Evolutionary conservation across 495 filamentous ascomycete genomes (phyloP), one percentile per base, ranked within the genome.

Genomic region (Talaromyces proteolyticus): DNA sequence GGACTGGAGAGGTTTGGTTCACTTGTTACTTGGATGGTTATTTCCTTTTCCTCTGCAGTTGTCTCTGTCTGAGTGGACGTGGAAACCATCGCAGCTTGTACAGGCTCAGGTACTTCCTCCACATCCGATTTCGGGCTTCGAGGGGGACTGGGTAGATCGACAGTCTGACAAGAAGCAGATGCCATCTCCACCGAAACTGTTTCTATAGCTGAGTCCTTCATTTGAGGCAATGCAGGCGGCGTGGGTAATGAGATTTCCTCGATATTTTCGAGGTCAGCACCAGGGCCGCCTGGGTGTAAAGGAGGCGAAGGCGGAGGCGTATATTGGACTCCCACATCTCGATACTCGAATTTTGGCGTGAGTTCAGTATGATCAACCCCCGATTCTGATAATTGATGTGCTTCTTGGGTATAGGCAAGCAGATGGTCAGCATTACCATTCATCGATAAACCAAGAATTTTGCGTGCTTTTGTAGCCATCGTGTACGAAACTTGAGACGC

Each of bases 241-340:
- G 6, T 19, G 8, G 16, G 6, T 10, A 25, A 16, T 18, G 40
- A 8, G 11, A 45, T 19, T 23, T 43, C 16, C 12, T 45, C 25
- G n/a, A 42, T 29, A 24, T 38, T 50, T 34, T 64, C 55, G 53
- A 54, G 55, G 42, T 58, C 57, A 14, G 2, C 18, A 23, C n/a
- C 34, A 41, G 14, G 12, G 7, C 38, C 47, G 40, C 47, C 40
- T 24, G 50, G 26, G 16, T 65, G 53, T n/a, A 78, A 45, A 40
- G 68, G 72, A 5, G 89, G 89, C 16, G 88, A 94, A 2, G 83
- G 74, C 6, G 88, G 91, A 39, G 89, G 89, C 39, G 91, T 89
- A 57, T 76, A 90, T 63, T 96, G 91, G 37, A 87, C 76, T 2
- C 82, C 88, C n/a, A 77, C 76, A 62, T 94, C 88, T 36, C 77